Conservation (phyloP, 2,329 filamentous ascomycete species). For the Botrytis paeoniae region DNA sequence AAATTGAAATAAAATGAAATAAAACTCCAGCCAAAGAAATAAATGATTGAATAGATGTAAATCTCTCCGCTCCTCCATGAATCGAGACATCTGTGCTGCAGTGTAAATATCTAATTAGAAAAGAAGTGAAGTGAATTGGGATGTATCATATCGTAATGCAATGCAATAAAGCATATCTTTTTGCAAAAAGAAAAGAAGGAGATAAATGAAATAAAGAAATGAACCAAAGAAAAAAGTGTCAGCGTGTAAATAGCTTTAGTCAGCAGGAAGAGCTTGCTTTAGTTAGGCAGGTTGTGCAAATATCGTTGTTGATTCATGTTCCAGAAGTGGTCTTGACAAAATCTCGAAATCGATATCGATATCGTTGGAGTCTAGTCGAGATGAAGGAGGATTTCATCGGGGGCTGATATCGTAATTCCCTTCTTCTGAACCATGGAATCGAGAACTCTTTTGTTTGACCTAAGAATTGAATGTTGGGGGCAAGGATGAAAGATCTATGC, state of each 20-base stretch:
- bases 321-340: not conserved
- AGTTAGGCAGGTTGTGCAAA: not conserved
- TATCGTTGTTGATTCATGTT: not conserved
- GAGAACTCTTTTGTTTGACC: not conserved
- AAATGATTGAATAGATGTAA: not conserved
- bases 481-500: not conserved
- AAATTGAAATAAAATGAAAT: not conserved
- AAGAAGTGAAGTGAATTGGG: fast-evolving
- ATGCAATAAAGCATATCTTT: no score
- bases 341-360: not conserved
- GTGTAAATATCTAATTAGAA: not conserved
- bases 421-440: not conserved
- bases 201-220: not conserved
- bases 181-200: not conserved
- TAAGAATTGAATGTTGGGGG: no score
- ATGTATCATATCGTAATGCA: not conserved
- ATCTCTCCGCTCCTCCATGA: not conserved
- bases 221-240: not conserved
- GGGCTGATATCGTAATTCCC: no score
- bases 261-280: no score
- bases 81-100: not conserved
- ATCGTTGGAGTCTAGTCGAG: not conserved
- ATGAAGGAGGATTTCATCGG: not conserved
- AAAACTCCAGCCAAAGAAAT: not conserved
- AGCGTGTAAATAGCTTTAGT: not conserved